Percentiles rank a stretch among this genome's conserved stretches.
Conservation (phyloP, 2,329 filamentous ascomycete species). For the Dryadomyces quercus-mongolicae region DNA sequence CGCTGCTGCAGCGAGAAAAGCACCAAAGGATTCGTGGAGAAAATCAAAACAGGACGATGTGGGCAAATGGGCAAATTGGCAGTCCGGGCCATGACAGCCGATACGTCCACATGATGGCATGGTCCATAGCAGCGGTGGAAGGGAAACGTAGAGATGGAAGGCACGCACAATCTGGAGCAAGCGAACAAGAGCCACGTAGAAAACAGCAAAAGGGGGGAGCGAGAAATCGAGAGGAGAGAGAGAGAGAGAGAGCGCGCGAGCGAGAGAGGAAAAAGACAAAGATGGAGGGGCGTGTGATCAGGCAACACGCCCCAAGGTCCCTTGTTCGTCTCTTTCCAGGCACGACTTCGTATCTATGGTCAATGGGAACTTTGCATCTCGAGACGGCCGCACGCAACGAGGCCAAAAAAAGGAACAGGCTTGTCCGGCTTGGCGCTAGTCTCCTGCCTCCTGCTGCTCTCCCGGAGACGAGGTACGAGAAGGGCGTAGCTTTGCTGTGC, state of each 20-base stretch:
- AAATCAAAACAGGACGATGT: not conserved
- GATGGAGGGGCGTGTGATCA: not conserved
- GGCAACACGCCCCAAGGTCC: not conserved
- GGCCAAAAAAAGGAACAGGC: not conserved
- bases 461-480: too few relatives aligned
- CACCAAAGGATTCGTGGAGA: not conserved
- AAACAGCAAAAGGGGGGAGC: not conserved
- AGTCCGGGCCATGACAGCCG: not conserved
- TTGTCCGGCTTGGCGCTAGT: not conserved
- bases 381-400: not conserved
- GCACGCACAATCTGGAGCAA: not conserved
- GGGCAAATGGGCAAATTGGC: not conserved
- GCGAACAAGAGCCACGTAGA: not conserved
- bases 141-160: not conserved
- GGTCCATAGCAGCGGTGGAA: not conserved
- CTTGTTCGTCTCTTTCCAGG: not conserved
- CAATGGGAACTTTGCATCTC: not conserved
- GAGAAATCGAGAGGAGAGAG: too few relatives aligned
- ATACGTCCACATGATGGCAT: not conserved
- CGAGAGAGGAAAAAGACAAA: too few relatives aligned
- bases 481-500: too few relatives aligned
- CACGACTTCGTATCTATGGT: not conserved
- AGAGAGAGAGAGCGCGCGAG: too few relatives aligned
- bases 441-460: not conserved
- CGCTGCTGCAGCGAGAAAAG: not conserved